Conservation (phyloP, 768 basidiomycete genomes). For the Trametes coccinea region DNA sequence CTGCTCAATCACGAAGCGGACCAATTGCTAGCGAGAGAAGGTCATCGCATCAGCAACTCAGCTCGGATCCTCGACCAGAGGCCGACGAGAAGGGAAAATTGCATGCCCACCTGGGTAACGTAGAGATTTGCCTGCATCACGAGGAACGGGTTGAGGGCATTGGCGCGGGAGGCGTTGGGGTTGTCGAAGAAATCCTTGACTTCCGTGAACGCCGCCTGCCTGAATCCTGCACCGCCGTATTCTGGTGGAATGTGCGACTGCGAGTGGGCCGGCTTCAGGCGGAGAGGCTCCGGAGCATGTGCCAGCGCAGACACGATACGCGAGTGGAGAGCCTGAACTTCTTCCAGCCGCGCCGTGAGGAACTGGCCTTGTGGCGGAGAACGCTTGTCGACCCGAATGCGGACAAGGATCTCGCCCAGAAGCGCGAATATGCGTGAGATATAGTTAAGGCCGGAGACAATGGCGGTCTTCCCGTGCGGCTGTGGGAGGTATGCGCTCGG, state of each 20-base stretch:
- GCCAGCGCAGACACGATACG: constrained; percentile 73
- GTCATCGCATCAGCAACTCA: constrained; percentile 6
- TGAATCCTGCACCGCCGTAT: constrained; percentile 70
- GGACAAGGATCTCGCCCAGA: constrained; percentile 82
- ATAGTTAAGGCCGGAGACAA: constrained; percentile 86
- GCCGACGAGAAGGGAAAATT: neutral
- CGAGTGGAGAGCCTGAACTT: constrained; percentile 77
- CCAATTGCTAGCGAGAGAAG: constrained; percentile 67
- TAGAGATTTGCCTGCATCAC: constrained; percentile 93
- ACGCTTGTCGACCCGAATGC: constrained; percentile 84
- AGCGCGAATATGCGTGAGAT: constrained; percentile 84
- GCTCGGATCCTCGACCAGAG: constrained; percentile 1
- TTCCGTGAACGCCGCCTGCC: constrained; percentile 82
- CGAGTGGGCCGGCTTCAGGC: constrained; percentile 58
- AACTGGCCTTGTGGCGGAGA: constrained; percentile 85
- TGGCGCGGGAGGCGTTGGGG: constrained; percentile 81
- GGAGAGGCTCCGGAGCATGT: constrained; percentile 75
- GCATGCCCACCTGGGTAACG: constrained; percentile 77
- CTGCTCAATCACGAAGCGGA: constrained; percentile 89
- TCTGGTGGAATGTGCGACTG: constrained; percentile 56
- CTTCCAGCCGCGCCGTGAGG: constrained; percentile 80
- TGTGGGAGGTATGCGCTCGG: constrained; percentile 80
- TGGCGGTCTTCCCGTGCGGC: constrained; percentile 82
- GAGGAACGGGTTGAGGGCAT: constrained; percentile 85
- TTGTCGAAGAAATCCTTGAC: constrained; percentile 92